phyloP scores from a whole-genome alignment of 2,329 filamentous ascomycete species.

The Exophiala aquamarina region DNA sequence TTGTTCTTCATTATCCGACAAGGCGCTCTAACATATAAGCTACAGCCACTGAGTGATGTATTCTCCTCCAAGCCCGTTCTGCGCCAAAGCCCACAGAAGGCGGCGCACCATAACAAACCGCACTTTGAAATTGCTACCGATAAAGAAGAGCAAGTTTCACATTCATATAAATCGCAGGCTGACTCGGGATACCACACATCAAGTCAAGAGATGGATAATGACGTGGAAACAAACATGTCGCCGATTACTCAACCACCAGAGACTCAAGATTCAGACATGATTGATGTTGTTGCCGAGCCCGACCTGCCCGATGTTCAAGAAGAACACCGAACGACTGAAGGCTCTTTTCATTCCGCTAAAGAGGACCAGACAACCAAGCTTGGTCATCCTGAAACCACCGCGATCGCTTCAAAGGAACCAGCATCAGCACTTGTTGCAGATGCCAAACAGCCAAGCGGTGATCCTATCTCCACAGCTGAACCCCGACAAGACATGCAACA shows the following conservation, averaged over 20 bases:
- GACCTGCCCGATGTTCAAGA: constrained; percentile 35
- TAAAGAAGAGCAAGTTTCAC: constrained; percentile 32
- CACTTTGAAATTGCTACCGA: constrained; percentile 32
- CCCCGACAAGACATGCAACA: constrained; percentile 34
- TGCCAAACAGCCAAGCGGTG: not conserved
- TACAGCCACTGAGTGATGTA: constrained; percentile 48
- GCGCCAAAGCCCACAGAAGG: constrained; percentile 33
- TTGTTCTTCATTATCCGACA: constrained; percentile 2
- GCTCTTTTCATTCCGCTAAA: constrained; percentile 48
- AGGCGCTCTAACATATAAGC: constrained; percentile 18
- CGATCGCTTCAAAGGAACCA: not conserved
- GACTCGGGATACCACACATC: constrained; percentile 51
- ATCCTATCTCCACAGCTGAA: not conserved
- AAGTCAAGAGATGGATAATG: constrained; percentile 40
- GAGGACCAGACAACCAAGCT: constrained; percentile 35
- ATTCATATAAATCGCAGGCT: constrained; percentile 41
- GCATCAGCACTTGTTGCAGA: not conserved
- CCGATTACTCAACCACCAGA: constrained; percentile 13
- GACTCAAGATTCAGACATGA: not conserved
- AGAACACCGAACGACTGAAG: constrained; percentile 39
- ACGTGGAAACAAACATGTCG: constrained; percentile 19
- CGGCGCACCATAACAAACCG: constrained; percentile 35
- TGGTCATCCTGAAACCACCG: not conserved
- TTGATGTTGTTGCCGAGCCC: constrained; percentile 30
- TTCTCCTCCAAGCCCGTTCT: constrained; percentile 43